Evolutionary conservation across 306 rosid species (phyloP).

Genomic region (Oemleria cerasiformis): DNA sequence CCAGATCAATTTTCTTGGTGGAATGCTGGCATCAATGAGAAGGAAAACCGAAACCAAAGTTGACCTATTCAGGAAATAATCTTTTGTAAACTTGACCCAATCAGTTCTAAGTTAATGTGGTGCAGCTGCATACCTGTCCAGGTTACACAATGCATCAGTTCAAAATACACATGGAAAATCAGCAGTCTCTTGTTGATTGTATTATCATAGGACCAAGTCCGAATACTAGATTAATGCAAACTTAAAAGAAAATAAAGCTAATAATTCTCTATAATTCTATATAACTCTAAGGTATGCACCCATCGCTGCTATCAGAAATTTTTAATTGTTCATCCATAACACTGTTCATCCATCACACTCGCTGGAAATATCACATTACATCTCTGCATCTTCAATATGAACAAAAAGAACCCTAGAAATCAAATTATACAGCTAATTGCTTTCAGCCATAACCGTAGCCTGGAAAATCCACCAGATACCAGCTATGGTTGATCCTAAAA

Average conservation of each 20-base stretch:
- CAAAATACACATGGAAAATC: neutral
- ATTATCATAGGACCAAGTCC: neutral
- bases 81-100: constrained; percentile 87
- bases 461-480: constrained; percentile 97
- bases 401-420: neutral
- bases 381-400: neutral
- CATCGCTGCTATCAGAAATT: neutral
- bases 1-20: constrained; percentile 86
- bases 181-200: neutral
- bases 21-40: constrained; percentile 96
- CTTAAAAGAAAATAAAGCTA: neutral
- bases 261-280: no score
- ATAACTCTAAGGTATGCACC: neutral
- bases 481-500: constrained; percentile 83
- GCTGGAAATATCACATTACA: neutral
- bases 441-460: constrained; percentile 79
- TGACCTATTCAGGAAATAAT: constrained; percentile 81
- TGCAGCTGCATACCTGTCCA: constrained; percentile 87
- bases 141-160: constrained; percentile 1
- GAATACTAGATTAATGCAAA: neutral
- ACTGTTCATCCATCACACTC: no score
- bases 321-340: neutral
- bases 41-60: constrained; percentile 89
- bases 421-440: constrained; percentile 11
- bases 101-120: constrained; percentile 83